Conservation (phyloP, 768 basidiomycete species). For the Aureoboletus auriporus region DNA sequence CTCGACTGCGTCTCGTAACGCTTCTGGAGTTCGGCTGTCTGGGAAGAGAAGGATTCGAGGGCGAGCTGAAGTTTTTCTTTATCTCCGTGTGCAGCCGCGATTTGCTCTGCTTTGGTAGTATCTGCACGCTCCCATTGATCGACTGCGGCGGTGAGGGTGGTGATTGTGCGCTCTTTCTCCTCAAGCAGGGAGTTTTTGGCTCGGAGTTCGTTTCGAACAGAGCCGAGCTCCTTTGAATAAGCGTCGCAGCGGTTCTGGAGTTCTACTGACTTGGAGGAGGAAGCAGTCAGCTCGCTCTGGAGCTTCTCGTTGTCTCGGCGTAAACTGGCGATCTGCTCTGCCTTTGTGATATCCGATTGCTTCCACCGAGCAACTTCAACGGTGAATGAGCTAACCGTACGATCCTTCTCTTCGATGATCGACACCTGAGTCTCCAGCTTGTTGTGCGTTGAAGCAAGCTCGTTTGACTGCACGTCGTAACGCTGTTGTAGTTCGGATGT, state of each 20-base stretch:
- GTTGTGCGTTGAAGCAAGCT: background rate
- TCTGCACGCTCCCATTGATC: background rate
- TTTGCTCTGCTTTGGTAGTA: background rate
- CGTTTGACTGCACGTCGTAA: background rate
- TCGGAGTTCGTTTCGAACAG: background rate
- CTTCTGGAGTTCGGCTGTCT: no score
- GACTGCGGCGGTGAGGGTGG: background rate
- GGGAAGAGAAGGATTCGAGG: no score
- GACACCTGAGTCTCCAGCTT: background rate
- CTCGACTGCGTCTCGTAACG: background rate
- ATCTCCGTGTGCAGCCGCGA: no score
- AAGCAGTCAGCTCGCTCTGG: background rate
- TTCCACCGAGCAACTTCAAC: conserved; percentile 1
- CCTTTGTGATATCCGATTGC: background rate
- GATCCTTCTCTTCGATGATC: conserved; percentile 1
- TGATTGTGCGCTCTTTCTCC: background rate
- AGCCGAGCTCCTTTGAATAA: background rate
- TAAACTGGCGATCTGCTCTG: background rate
- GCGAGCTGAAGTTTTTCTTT: no score
- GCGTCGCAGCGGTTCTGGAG: background rate
- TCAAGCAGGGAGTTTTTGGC: background rate
- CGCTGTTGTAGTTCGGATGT: background rate
- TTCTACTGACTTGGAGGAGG: background rate
- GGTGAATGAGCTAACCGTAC: no score
- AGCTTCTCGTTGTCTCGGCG: background rate